Base-by-base conservation (phyloP, 169 alveolate genomes). In the Babesia bovis region DNA sequence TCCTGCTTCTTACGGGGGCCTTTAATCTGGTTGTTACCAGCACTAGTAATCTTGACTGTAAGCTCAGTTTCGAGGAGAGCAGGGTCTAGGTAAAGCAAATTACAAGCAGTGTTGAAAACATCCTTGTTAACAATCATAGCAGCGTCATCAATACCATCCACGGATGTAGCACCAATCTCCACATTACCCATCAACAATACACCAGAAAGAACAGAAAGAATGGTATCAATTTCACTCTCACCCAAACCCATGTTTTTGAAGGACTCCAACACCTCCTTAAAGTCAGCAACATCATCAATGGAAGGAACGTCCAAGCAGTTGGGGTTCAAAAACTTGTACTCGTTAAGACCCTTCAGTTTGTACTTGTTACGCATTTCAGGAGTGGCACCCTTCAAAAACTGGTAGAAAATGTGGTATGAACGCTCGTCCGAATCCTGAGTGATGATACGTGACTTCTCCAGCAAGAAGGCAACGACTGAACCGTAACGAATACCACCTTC, bases 341-440 rank as follows among this genome's bases (percentile, higher is more conserved):
- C 83, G 32, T 56, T 84, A 69, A 93, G 56, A 47, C 35, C 83
- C 73, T 55, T 73, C 47, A 94, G 90, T 59, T 88, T 86, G 69
- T 79, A 90, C 58, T 90, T 87, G 26, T 78, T 75, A 67, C 68
- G 87, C 87, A 90, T 84, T 7, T 87, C 91, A 17, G 83, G 85
- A 28, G 85, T 67, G 21, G 98, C 97, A 19, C 98, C 98, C 63
- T 90, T 82, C 5, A 95, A 41, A 50, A 95, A 86, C 79, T 95
- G 98, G 89, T 97, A 98, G 89, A 98, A 97, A 17, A 98, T 96
- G 83, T 98, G 99, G 71, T 95, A 98, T 33, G 96, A 94, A 47
- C 99, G 87, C 84, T 98, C 99, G 33, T 86, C 90, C 58, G 84
- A 83, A 51, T 90, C 95, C 73, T 95, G 97, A 15, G 97, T 91